phyloP scores from a whole-genome alignment of 2,329 filamentous ascomycete genomes.

The Claviceps arundinis region DNA sequence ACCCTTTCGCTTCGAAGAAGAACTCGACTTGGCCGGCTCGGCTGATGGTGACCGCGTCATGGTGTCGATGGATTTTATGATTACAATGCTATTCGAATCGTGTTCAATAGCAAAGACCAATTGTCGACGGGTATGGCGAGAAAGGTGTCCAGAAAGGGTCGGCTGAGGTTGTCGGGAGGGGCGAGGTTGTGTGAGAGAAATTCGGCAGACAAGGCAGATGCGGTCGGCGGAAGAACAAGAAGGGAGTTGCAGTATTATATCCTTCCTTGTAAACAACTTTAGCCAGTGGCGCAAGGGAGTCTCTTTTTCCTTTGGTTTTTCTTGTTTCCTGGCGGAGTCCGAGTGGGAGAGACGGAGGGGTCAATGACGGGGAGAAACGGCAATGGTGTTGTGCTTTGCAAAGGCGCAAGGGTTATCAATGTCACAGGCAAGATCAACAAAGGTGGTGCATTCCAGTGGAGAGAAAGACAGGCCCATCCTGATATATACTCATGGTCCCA shows the following conservation, averaged over 20 bases:
- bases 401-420: neutral
- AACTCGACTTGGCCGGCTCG: slow-evolving; percentile 26
- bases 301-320: too few relatives aligned
- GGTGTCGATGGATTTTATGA: slow-evolving; percentile 7
- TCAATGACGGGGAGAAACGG: neutral
- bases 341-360: neutral
- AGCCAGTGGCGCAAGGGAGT: neutral
- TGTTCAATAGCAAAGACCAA: neutral
- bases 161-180: neutral
- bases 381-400: neutral
- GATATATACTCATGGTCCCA: slow-evolving; percentile 3
- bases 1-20: slow-evolving; percentile 30
- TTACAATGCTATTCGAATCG: neutral
- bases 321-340: too few relatives aligned
- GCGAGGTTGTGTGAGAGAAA: neutral
- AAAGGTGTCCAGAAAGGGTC: neutral
- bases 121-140: slow-evolving; percentile 2
- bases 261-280: neutral
- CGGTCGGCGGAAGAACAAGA: neutral
- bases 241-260: neutral
- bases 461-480: slow-evolving; percentile 4
- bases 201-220: neutral
- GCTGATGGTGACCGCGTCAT: slow-evolving; percentile 30
- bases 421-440: neutral
- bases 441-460: neutral